Evolutionary conservation across 257 asterid genomes (phyloP).

Genomic region (Rhazya stricta): DNA sequence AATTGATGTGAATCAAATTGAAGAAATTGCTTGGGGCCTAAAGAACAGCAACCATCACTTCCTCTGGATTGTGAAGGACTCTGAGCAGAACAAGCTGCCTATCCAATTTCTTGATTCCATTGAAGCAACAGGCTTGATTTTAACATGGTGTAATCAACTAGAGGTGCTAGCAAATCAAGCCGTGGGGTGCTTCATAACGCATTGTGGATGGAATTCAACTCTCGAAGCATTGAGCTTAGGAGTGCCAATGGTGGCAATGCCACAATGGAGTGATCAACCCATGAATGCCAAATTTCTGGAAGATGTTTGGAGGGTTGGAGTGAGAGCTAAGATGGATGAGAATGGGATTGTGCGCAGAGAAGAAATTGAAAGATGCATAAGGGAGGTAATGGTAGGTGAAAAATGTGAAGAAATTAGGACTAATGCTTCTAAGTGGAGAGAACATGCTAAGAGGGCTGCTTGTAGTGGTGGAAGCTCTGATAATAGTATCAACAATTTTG

Average conservation of each 20-base stretch:
- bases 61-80: slow-evolving; percentile 15
- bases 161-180: slow-evolving; percentile 9
- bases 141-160: slow-evolving; percentile 13
- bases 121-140: not conserved
- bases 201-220: slow-evolving; percentile 18
- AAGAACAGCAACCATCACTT: slow-evolving; percentile 5
- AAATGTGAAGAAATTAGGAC: slow-evolving; percentile 6
- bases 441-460: slow-evolving; percentile 8
- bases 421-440: slow-evolving; percentile 4
- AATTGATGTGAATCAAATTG: slow-evolving; percentile 12
- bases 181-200: slow-evolving; percentile 13
- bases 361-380: slow-evolving; percentile 18
- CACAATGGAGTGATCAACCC: slow-evolving; percentile 11
- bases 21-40: slow-evolving; percentile 18
- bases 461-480: slow-evolving; percentile 62
- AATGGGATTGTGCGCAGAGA: slow-evolving; percentile 10
- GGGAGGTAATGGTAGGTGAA: slow-evolving; percentile 13
- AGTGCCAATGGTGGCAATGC: slow-evolving; percentile 17
- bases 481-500: slow-evolving; percentile 43
- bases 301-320: slow-evolving; percentile 17
- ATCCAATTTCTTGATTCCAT: not conserved
- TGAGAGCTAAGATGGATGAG: slow-evolving; percentile 9
- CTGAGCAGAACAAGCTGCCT: slow-evolving; percentile 12
- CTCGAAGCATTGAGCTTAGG: slow-evolving; percentile 14
- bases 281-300: slow-evolving; percentile 19